A percentile compares a stretch with the other conserved stretches of the same genome.
Evolutionary conservation across 108 stramenopile genomes (phyloP).

Genomic region (Pinguiococcus pyrenoidosus): DNA sequence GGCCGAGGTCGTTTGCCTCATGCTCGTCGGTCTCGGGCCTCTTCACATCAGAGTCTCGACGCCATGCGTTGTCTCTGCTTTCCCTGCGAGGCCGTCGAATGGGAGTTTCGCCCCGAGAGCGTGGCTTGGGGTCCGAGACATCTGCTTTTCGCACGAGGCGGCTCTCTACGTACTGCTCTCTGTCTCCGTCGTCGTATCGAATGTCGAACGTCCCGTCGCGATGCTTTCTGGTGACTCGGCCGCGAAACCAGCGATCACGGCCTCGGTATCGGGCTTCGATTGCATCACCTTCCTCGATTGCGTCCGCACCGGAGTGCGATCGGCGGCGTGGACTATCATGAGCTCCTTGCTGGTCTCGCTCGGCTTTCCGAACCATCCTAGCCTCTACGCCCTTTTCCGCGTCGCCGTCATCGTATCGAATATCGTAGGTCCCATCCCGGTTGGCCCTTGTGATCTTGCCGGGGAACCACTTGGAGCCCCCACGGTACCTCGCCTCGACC

Average conservation of each 20-base stretch:
- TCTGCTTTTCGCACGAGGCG: slow-evolving; percentile 7
- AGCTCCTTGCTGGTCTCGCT: no score
- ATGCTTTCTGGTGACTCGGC: not conserved
- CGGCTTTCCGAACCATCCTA: not conserved
- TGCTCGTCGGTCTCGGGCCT: no score
- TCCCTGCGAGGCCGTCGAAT: no score
- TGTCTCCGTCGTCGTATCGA: slow-evolving; percentile 12
- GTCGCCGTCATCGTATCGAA: slow-evolving; percentile 42
- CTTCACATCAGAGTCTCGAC: no score
- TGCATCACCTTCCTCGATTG: not conserved
- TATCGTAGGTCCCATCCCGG: slow-evolving; percentile 41
- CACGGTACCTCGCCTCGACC: slow-evolving; percentile 31
- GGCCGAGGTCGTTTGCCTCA: no score
- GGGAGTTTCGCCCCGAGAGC: no score
- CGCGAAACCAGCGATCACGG: slow-evolving; percentile 3
- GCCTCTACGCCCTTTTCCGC: slow-evolving; percentile 15
- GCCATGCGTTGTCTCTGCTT: no score
- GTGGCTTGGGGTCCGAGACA: no score
- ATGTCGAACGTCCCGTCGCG: slow-evolving; percentile 14
- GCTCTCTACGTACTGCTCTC: no score
- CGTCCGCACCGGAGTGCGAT: no score
- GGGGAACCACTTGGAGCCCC: slow-evolving; percentile 23
- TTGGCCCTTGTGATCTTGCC: slow-evolving; percentile 24
- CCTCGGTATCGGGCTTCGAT: slow-evolving; percentile 2
- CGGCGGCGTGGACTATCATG: no score